Evolutionary conservation across 768 basidiomycete genomes (phyloP), one percentile per base, ranked within the genome.

Genomic region (Thelephora aurantiotincta): DNA sequence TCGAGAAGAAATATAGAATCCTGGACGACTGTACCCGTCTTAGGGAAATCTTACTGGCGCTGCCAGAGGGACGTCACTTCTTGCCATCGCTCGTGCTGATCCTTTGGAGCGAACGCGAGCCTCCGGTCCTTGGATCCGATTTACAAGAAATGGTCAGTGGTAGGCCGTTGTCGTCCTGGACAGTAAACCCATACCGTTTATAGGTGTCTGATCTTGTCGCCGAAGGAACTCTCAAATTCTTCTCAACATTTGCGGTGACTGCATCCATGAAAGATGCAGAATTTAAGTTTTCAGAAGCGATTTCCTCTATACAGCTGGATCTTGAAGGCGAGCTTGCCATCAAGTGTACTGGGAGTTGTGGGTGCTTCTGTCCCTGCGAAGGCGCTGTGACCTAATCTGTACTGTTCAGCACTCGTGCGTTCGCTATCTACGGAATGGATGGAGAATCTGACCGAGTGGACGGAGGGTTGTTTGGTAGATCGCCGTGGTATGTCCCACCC

Each of bases 11-110:
- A 67, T 84, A 78, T 57, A 76, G 77, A 5, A 63, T 78, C 35
- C 62, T 87, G 23, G 83, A 83, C 50, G 85, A 88, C 57, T 83
- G 80, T 54, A 63, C 77, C 23, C 76, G 85, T 19, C 62, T 88
- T 18, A 73, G 82, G 33, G 78, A 84, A 49, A 65, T 84, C 16
- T 58, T 85, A 23, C 65, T 74, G 44, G 58, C 65, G 0, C 62
- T 84, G 16, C 77, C 78, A 7, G 51, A 63, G 1, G 66, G 71
- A 43, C 73, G 74, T 16, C 74, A 75, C 60, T 87, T 78, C 52
- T 57, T 72, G 14, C 82, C 84, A 12, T 74, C 76, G 1, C 60
- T 87, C 2, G 48, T 87, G 14, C 61, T 80, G 3, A 62, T 88
- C 43, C 68, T 67, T 18, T 88, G 84, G 82, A 61, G 67, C 2